Percentiles rank a stretch among this genome's conserved stretches.
phyloP scores from a whole-genome alignment of 2,329 filamentous ascomycete species.

The Didymella pinodella region DNA sequence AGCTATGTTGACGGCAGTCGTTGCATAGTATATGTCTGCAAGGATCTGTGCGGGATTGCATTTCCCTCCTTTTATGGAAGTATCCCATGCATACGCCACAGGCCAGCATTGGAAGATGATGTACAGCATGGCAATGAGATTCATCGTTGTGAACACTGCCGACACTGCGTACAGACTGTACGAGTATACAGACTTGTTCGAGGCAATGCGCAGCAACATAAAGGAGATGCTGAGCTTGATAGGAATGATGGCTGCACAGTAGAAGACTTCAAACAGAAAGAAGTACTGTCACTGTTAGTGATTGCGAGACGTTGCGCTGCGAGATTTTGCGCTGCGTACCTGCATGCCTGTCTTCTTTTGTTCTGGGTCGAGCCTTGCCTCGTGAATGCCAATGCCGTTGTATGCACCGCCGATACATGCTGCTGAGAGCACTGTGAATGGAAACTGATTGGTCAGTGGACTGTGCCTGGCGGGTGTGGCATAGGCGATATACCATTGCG shows the following conservation, averaged over 20 bases:
- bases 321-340: constrained; percentile 6
- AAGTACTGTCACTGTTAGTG: constrained; percentile 38
- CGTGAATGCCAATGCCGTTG: constrained; percentile 17
- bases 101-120: constrained; percentile 50
- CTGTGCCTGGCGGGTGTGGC: neutral
- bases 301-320: neutral
- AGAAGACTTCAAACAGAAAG: constrained; percentile 51
- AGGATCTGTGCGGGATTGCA: constrained; percentile 38
- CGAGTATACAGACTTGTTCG: constrained; percentile 35
- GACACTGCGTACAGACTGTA: constrained; percentile 42
- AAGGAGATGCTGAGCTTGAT: constrained; percentile 51
- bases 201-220: constrained; percentile 48
- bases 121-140: constrained; percentile 44
- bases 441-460: constrained; percentile 9
- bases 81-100: constrained; percentile 38
- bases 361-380: constrained; percentile 20
- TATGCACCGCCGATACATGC: constrained; percentile 19
- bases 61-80: constrained; percentile 34
- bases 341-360: constrained; percentile 23
- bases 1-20: constrained; percentile 48
- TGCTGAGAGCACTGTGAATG: constrained; percentile 16
- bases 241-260: constrained; percentile 47
- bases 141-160: constrained; percentile 42
- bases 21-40: constrained; percentile 47
- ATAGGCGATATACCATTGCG: neutral